phyloP scores from a whole-genome alignment of 306 rosid genomes.

The Pterocarpus macrocarpus region DNA sequence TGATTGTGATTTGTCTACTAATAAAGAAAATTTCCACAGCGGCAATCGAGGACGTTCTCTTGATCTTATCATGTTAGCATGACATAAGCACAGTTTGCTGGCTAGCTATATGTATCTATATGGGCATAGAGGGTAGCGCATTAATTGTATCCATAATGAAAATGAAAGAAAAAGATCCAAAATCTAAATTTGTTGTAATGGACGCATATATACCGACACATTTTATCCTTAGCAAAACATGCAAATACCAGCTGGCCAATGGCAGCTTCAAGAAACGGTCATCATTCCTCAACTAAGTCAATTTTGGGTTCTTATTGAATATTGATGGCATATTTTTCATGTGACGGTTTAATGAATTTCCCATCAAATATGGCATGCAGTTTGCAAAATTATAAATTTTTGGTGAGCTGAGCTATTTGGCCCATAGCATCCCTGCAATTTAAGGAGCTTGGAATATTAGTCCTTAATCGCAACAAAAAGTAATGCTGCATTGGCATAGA shows the following conservation, averaged over 20 bases:
- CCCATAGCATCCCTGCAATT: constrained; percentile 12
- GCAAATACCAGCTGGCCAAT: constrained; percentile 40
- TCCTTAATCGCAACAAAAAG: background rate
- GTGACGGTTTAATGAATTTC: constrained; percentile 13
- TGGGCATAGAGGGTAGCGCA: constrained; percentile 32
- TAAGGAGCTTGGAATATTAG: background rate
- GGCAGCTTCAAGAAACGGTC: background rate
- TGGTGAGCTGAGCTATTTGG: background rate
- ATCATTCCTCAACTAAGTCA: constrained; percentile 9
- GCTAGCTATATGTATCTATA: constrained; percentile 28
- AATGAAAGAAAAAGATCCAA: constrained; percentile 35
- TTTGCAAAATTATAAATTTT: background rate
- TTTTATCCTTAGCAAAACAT: constrained; percentile 28
- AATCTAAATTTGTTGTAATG: constrained; percentile 27
- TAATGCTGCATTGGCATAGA: background rate
- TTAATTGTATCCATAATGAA: constrained; percentile 13
- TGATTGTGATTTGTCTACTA: constrained; percentile 47
- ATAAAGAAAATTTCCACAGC: constrained; percentile 30
- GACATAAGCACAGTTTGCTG: constrained; percentile 38
- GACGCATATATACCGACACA: constrained; percentile 22
- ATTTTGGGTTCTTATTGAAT: background rate
- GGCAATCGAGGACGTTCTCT: constrained; percentile 44
- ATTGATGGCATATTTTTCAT: constrained; percentile 18
- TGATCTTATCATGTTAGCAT: constrained; percentile 33
- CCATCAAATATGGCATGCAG: background rate